These are phyloP conservation scores for Trichoderma asperellum DNA, from an alignment of 2,329 filamentous ascomycete species.

Conservation along the genomic window DNA sequence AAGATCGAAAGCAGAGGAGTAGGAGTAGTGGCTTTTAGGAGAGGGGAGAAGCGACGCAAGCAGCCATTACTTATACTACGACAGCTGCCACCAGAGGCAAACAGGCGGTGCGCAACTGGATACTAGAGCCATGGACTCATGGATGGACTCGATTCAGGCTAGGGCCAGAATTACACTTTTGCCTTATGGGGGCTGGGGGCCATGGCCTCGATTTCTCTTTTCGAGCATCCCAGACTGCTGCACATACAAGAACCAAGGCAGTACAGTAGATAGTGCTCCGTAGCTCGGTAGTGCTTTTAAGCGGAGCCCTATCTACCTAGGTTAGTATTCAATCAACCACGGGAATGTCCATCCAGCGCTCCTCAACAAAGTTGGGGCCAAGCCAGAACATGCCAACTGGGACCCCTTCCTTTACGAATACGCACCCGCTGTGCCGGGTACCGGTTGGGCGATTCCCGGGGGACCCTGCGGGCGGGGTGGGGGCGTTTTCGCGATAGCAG, in stretches of 20 bases:
- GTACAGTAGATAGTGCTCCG: no score
- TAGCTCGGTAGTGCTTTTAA: constrained; percentile 19
- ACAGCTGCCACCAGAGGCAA: not conserved
- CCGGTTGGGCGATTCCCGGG: constrained; percentile 21
- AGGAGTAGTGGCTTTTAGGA: not conserved
- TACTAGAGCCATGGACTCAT: not conserved
- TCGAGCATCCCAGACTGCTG: not conserved
- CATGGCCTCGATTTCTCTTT: not conserved
- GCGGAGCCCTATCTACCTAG: not conserved
- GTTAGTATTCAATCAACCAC: not conserved
- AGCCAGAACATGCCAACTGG: not conserved
- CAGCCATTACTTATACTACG: not conserved
- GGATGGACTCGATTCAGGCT: not conserved
- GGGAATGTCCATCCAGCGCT: not conserved
- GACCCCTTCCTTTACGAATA: constrained; percentile 21
- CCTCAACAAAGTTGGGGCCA: not conserved
- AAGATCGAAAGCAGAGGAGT: not conserved
- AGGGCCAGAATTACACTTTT: not conserved
- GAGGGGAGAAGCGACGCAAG: not conserved
- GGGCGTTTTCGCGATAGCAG: not conserved
- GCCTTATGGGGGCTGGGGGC: not conserved
- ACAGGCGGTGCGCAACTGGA: not conserved
- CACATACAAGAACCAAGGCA: not conserved
- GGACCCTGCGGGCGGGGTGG: not conserved
- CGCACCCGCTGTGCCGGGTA: constrained; percentile 18